Conservation (phyloP, 768 basidiomycete genomes). For the Calocera cornea region DNA sequence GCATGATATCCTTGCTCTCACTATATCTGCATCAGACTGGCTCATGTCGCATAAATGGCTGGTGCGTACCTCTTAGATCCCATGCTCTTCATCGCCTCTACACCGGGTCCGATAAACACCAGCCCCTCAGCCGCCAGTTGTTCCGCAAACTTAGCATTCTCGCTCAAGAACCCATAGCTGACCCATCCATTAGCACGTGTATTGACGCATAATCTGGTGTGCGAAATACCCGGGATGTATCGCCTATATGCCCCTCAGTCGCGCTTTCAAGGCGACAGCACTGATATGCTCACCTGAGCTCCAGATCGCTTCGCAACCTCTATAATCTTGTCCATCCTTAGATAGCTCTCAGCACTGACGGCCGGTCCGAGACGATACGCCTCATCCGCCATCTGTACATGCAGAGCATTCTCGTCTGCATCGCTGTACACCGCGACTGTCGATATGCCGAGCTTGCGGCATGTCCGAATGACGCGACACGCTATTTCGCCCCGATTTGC, state of each 20-base stretch:
- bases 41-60: background rate
- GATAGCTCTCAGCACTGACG: conserved; percentile 77
- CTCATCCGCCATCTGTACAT: conserved; percentile 77
- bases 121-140: conserved; percentile 63
- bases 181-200: background rate
- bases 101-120: conserved; percentile 82
- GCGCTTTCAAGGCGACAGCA: background rate
- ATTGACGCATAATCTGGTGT: background rate
- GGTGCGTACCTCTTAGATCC: conserved; percentile 71
- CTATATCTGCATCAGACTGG: conserved; percentile 26
- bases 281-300: conserved; percentile 49
- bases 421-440: conserved; percentile 90
- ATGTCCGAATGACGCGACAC: conserved; percentile 85
- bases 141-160: conserved; percentile 74
- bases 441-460: conserved; percentile 72
- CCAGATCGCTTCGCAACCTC: conserved; percentile 68
- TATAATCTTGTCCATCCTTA: conserved; percentile 79
- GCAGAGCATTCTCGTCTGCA: conserved; percentile 64
- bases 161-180: conserved; percentile 83
- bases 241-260: conserved; percentile 36
- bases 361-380: conserved; percentile 92
- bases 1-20: conserved; percentile 94
- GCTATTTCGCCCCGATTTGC: conserved; percentile 96
- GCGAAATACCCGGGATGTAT: conserved; percentile 75
- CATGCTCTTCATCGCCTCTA: conserved; percentile 82